Percentiles rank a stretch among this genome's conserved stretches.
phyloP scores from a whole-genome alignment of 495 filamentous ascomycete genomes.

The Penicillium egyptiacum region DNA sequence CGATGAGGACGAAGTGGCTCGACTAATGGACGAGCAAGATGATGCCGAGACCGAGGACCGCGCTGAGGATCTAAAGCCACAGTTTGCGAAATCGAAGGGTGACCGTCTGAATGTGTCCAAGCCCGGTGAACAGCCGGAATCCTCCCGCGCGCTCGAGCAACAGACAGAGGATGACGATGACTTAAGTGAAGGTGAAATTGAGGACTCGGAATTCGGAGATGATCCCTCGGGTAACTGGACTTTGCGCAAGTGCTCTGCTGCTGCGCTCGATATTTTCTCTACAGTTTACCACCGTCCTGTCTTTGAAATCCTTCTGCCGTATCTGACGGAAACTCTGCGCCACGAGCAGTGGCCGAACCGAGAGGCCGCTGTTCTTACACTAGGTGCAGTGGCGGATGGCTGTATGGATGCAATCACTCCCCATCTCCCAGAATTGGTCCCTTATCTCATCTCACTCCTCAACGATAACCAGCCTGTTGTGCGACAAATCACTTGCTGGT shows the following conservation, averaged over 20 bases:
- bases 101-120: constrained; percentile 50
- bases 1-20: constrained; percentile 84
- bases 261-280: constrained; percentile 90
- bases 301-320: constrained; percentile 88
- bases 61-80: constrained; percentile 87
- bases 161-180: constrained; percentile 61
- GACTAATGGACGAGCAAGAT: constrained; percentile 77
- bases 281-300: constrained; percentile 84
- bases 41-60: constrained; percentile 92
- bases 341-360: constrained; percentile 89
- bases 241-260: constrained; percentile 94
- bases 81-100: constrained; percentile 78
- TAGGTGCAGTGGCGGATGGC: constrained; percentile 93
- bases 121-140: constrained; percentile 45
- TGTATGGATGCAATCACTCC: constrained; percentile 88
- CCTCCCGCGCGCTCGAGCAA: constrained; percentile 45
- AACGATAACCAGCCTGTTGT: constrained; percentile 89
- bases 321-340: constrained; percentile 84
- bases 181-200: constrained; percentile 86
- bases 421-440: constrained; percentile 86
- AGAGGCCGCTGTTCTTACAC: constrained; percentile 90
- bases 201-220: constrained; percentile 67
- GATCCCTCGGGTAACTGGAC: constrained; percentile 96
- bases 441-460: constrained; percentile 84
- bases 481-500: constrained; percentile 97